phyloP scores from a whole-genome alignment of 1,139 yeast genomes.

The Debaryomyces sp. region DNA sequence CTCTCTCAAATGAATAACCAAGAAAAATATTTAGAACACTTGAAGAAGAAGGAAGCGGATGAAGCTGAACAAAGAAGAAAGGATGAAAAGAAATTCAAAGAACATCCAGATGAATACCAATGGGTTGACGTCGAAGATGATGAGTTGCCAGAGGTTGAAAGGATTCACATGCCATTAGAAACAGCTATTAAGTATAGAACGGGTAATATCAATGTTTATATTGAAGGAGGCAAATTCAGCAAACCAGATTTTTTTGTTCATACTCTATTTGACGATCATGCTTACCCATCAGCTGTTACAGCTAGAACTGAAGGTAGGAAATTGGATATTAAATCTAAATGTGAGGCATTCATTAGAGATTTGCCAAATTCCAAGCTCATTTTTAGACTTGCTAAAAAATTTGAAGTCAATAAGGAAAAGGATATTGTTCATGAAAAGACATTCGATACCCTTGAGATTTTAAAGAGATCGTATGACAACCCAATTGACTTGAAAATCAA shows the following conservation, averaged over 20 bases:
- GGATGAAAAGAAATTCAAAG: constrained; percentile 54
- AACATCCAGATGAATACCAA: constrained; percentile 63
- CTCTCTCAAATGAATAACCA: constrained; percentile 51
- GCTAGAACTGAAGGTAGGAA: constrained; percentile 43
- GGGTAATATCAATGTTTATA: constrained; percentile 60
- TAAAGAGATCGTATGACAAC: constrained; percentile 48
- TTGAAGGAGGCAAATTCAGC: constrained; percentile 51
- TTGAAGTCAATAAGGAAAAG: constrained; percentile 47
- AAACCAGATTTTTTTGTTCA: constrained; percentile 56
- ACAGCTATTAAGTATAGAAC: constrained; percentile 58
- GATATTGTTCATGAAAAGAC: constrained; percentile 54
- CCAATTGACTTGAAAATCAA: constrained; percentile 51
- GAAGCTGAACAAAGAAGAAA: constrained; percentile 37
- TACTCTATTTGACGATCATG: constrained; percentile 63
- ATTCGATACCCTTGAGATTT: constrained; percentile 54
- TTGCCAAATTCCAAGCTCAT: constrained; percentile 59
- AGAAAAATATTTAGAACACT: constrained; percentile 33
- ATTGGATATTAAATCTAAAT: constrained; percentile 45
- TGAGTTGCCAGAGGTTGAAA: constrained; percentile 45
- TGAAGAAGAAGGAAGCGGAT: constrained; percentile 35
- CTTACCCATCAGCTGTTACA: constrained; percentile 60
- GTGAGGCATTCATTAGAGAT: constrained; percentile 69
- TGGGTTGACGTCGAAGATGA: constrained; percentile 60
- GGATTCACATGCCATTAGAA: constrained; percentile 53
- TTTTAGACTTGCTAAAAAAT: constrained; percentile 57